phyloP scores from a whole-genome alignment of 805 yeast species.

The Myxozyma melibiosi region DNA sequence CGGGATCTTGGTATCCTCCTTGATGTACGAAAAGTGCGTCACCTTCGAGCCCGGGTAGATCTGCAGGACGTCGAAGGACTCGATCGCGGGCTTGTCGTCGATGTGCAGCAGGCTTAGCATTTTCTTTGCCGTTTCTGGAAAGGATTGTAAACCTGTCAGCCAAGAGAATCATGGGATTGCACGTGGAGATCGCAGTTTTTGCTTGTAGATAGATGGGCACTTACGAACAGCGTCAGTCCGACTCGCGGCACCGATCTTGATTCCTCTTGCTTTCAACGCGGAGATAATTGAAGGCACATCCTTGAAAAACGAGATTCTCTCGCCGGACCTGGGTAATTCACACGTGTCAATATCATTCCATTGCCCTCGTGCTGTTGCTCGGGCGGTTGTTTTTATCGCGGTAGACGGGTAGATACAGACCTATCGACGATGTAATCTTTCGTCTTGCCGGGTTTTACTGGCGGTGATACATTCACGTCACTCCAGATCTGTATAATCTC shows the following conservation, averaged over 20 bases:
- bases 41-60: conserved; percentile 67
- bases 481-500: conserved; percentile 57
- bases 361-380: too few relatives aligned
- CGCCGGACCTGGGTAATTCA: conserved; percentile 46
- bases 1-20: conserved; percentile 51
- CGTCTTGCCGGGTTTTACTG: conserved; percentile 47
- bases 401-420: neutral
- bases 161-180: too few relatives aligned
- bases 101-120: conserved; percentile 58
- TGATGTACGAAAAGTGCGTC: conserved; percentile 56
- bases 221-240: conserved; percentile 73
- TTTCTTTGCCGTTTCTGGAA: conserved; percentile 59
- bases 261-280: conserved; percentile 52
- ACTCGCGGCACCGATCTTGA: conserved; percentile 68
- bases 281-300: conserved; percentile 69
- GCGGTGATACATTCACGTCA: conserved; percentile 68
- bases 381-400: too few relatives aligned
- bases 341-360: too few relatives aligned
- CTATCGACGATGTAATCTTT: conserved; percentile 52
- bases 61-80: conserved; percentile 59
- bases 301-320: conserved; percentile 57
- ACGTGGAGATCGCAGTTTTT: too few relatives aligned
- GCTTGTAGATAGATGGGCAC: neutral
- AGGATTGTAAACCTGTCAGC: too few relatives aligned
- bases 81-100: conserved; percentile 54